These are phyloP conservation scores for Noccaea caerulescens DNA, from an alignment of 345 rosid species.

Conservation along the genomic window DNA sequence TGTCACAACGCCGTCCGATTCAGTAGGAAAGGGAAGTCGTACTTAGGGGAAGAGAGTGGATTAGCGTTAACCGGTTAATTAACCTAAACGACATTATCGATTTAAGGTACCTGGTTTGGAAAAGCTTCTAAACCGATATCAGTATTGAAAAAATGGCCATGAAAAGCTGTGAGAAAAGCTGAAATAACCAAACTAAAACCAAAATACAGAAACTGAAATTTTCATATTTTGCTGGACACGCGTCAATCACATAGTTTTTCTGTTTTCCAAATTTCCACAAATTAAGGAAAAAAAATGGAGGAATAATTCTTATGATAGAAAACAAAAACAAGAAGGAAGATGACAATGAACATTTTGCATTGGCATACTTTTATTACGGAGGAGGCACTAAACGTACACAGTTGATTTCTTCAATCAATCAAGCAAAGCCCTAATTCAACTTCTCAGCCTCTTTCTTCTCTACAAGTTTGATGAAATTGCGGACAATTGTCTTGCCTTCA, in stretches of 20 bases:
- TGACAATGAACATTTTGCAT: conserved; percentile 18
- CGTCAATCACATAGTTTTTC: background rate
- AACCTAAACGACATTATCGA: background rate
- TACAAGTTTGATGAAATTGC: conserved; percentile 71
- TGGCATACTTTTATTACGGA: conserved; percentile 31
- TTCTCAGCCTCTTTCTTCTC: conserved; percentile 59
- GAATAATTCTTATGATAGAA: background rate
- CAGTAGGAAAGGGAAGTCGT: background rate
- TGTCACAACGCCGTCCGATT: conserved; percentile 12
- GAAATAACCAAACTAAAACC: background rate
- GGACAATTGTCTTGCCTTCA: conserved; percentile 75
- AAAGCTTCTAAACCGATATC: conserved; percentile 4
- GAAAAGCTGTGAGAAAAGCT: too few species aligned
- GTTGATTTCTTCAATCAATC: background rate
- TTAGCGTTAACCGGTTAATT: background rate
- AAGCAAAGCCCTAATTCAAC: conserved; percentile 43
- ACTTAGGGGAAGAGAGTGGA: background rate
- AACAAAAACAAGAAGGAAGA: background rate
- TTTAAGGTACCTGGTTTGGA: background rate
- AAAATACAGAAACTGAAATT: background rate
- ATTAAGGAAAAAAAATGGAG: background rate
- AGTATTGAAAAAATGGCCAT: background rate
- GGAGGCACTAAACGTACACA: conserved; percentile 2
- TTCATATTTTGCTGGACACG: background rate
- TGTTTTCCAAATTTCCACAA: background rate